Percentiles rank a stretch among this genome's conserved stretches.
Evolutionary conservation across 371 early-diverging fungal genomes (phyloP).

Genomic region (Neoconidiobolus thromboides): DNA sequence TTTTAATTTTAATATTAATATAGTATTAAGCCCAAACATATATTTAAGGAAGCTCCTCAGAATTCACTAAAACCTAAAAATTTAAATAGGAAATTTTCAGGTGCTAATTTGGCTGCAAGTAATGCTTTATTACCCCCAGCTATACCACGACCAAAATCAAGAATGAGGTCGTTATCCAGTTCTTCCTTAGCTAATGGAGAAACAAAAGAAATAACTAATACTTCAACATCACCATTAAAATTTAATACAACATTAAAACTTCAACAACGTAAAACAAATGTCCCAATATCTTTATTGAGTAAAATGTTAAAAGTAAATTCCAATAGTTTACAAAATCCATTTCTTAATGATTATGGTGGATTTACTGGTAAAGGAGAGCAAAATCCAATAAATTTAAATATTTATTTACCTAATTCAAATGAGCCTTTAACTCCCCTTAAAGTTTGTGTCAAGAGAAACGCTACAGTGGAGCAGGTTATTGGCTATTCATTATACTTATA

Average conservation of each 20-base stretch:
- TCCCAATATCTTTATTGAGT: slow-evolving; percentile 28
- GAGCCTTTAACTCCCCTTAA: slow-evolving; percentile 32
- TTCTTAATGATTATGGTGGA: slow-evolving; percentile 40
- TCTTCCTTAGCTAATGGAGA: not conserved
- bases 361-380: slow-evolving; percentile 38
- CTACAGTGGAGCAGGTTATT: slow-evolving; percentile 80
- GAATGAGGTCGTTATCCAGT: slow-evolving; percentile 7
- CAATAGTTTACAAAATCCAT: slow-evolving; percentile 44
- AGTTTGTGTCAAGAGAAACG: slow-evolving; percentile 57
- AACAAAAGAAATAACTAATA: not conserved
- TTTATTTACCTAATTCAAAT: slow-evolving; percentile 34
- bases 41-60: too few species aligned
- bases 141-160: not conserved
- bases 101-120: not conserved
- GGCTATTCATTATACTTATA: slow-evolving; percentile 71
- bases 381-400: slow-evolving; percentile 33
- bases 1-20: not conserved
- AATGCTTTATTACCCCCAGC: not conserved
- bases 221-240: slow-evolving; percentile 1
- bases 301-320: slow-evolving; percentile 38
- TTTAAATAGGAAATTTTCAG: not conserved
- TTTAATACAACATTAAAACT: too few species aligned
- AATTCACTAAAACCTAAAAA: not conserved
- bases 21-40: too few species aligned
- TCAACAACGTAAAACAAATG: not conserved